Conservation (phyloP, 257 asterid genomes). For the Dorcoceras hygrometricum region DNA sequence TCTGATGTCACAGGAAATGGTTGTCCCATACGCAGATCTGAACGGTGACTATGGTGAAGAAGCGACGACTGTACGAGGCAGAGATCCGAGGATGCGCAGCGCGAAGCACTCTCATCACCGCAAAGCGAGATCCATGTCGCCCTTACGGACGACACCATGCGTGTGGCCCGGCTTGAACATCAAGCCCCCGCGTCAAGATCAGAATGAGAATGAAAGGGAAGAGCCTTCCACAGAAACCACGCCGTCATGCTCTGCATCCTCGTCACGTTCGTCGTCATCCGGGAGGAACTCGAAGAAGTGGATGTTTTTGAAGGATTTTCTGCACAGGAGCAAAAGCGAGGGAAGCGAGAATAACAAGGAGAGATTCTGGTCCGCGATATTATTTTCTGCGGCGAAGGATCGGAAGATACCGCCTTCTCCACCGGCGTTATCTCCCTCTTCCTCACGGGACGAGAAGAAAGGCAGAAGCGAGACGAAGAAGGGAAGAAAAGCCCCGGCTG, state of each 20-base stretch:
- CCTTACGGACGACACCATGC: constrained; percentile 30
- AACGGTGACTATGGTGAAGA: constrained; percentile 14
- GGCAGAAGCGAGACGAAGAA: constrained; percentile 27
- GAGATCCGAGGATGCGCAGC: constrained; percentile 41
- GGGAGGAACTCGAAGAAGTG: constrained; percentile 66
- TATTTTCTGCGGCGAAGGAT: constrained; percentile 45
- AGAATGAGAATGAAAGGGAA: constrained; percentile 29
- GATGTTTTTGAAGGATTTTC: constrained; percentile 56
- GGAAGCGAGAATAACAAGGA: constrained; percentile 46
- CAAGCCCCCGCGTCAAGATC: constrained; percentile 1
- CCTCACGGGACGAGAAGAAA: constrained; percentile 44
- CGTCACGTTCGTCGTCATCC: constrained; percentile 56
- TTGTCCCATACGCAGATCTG: constrained; percentile 28
- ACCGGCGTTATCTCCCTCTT: constrained; percentile 40
- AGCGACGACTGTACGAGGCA: constrained; percentile 28
- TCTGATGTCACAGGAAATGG: constrained; percentile 33
- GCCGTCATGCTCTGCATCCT: constrained; percentile 58
- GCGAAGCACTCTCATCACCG: constrained; percentile 36
- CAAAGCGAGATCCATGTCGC: constrained; percentile 65
- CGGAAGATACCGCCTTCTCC: constrained; percentile 29
- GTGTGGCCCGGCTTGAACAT: constrained; percentile 26
- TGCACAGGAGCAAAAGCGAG: constrained; percentile 59
- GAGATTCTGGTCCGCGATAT: constrained; percentile 52
- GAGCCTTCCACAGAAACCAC: constrained; percentile 40
- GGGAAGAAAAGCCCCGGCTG: constrained; percentile 22